These are phyloP conservation scores for Francoa sonchifolia DNA, from an alignment of 441 rosid species.

Conservation along the genomic window DNA sequence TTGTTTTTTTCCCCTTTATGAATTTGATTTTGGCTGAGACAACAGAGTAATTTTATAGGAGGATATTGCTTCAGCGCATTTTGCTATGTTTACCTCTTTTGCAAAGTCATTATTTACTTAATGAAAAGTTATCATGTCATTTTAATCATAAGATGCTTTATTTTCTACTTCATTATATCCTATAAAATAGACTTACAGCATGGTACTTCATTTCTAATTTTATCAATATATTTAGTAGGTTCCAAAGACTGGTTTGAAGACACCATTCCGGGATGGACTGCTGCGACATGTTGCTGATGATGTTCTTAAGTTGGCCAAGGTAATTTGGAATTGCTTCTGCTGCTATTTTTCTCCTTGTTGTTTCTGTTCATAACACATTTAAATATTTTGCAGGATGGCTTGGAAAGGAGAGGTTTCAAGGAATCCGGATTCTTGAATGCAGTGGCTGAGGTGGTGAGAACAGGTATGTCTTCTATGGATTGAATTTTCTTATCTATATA, in stretches of 20 bases:
- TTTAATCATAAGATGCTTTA: too few species aligned
- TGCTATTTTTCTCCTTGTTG: neutral
- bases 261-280: constrained; percentile 82
- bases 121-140: too few species aligned
- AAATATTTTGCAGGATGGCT: constrained; percentile 57
- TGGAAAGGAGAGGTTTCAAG: constrained; percentile 92
- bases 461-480: constrained; percentile 37
- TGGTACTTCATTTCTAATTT: constrained; percentile 11
- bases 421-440: constrained; percentile 84
- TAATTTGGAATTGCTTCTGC: constrained; percentile 15
- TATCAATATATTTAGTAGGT: constrained; percentile 33
- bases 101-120: too few species aligned
- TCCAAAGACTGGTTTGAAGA: constrained; percentile 70
- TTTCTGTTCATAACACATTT: constrained; percentile 1
- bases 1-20: too few species aligned
- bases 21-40: too few species aligned
- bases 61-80: too few species aligned
- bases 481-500: too few species aligned
- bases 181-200: constrained; percentile 4
- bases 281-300: constrained; percentile 79
- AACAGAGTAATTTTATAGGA: too few species aligned
- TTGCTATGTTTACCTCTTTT: too few species aligned
- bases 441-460: constrained; percentile 72
- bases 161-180: constrained; percentile 2
- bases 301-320: constrained; percentile 76